A percentile compares a stretch with the other conserved stretches of the same genome.
Evolutionary conservation across 2,329 filamentous ascomycete species (phyloP).

Genomic region (Dichotomopilus funicola): DNA sequence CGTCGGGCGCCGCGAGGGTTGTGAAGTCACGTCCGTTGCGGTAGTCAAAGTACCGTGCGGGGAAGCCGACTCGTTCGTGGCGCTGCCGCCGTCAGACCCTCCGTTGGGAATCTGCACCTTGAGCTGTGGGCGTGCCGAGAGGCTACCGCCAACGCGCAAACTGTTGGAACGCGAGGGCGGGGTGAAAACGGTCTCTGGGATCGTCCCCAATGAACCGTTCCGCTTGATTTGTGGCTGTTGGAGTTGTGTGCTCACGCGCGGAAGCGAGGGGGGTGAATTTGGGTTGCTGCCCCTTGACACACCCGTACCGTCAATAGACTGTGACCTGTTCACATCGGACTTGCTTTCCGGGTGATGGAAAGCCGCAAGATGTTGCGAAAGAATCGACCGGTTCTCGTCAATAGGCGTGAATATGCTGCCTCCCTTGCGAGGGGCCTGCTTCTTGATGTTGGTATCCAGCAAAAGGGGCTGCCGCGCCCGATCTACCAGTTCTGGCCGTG

Average conservation of each 20-base stretch:
- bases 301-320: constrained; percentile 57
- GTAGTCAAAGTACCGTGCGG: constrained; percentile 48
- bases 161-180: constrained; percentile 77
- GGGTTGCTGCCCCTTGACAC: constrained; percentile 44
- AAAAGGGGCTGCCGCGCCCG: constrained; percentile 39
- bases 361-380: constrained; percentile 73
- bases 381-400: constrained; percentile 81
- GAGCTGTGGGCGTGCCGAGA: constrained; percentile 62
- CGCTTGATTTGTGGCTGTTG: constrained; percentile 42
- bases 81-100: constrained; percentile 58
- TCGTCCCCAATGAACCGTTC: constrained; percentile 51
- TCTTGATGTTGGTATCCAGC: constrained; percentile 51
- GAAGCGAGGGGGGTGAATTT: constrained; percentile 51
- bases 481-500: constrained; percentile 38
- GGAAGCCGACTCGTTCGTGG: constrained; percentile 64
- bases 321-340: constrained; percentile 45
- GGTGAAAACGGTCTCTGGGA: constrained; percentile 58
- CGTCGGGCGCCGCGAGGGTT: constrained; percentile 39
- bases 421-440: constrained; percentile 67
- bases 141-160: constrained; percentile 56
- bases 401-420: constrained; percentile 97
- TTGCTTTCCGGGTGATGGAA: constrained; percentile 53
- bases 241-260: constrained; percentile 41
- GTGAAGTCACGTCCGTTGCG: constrained; percentile 52
- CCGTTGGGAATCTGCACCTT: constrained; percentile 95